Evolutionary conservation across 768 basidiomycete species (phyloP), one percentile per base, ranked within the genome.

Genomic region (Xerocomus potaroensis): DNA sequence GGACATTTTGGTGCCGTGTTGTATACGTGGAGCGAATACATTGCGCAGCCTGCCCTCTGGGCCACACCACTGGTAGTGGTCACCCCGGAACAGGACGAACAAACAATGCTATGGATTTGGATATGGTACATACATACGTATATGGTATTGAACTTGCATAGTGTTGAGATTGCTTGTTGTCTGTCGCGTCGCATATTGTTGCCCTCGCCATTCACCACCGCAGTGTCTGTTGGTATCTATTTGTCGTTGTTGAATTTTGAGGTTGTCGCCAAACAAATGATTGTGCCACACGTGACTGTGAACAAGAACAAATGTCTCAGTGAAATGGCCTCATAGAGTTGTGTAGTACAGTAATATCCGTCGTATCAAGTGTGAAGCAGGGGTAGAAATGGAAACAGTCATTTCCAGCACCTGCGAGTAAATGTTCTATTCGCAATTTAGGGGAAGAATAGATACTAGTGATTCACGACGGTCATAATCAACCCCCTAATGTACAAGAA

Each of bases 101-200:
- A 40, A 38, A 54, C 46, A 53, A 34, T 53, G 40, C 50, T 61
- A 55, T 51, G 53, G 50, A 48, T 50, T 45, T 57, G 50, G 43
- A 50, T 54, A 44, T 30, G 16, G 40, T 60, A 57, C 40, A 51
- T 60, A 41, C 41, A 19, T 41, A 19, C 35, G 34, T 47, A 44
- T 32, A 38, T 21, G 32, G 39, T 22, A 37, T 36, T 41, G 24
- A 26, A 18, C 19, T 36, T 47, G 41, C 32, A 41, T 45, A 27
- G 31, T 29, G 16, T 11, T 24, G 26, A 42, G 24, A 41, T 41
- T 36, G 35, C 43, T 41, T 46, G 12, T 8, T 15, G 15, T 23
- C 23, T 38, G 23, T 4, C 12, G 29, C n/a, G n/a, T n/a, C 26
- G 10, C 26, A 27, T 10, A 27, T 27, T 27, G 26, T 27, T 27